phyloP scores from a whole-genome alignment of 2,329 filamentous ascomycete species.

The Fusarium heterosporum region DNA sequence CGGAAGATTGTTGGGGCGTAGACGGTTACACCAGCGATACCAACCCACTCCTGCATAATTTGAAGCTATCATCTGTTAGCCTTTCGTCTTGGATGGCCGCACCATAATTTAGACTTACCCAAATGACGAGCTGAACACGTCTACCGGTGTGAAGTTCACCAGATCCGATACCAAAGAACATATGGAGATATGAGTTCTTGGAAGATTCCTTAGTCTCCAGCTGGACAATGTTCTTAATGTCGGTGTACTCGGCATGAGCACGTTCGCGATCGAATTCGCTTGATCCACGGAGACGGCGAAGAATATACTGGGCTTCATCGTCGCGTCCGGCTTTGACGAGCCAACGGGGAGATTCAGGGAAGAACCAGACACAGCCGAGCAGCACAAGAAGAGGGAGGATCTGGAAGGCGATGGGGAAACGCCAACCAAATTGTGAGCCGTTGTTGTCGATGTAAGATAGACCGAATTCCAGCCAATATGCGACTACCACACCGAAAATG shows the following conservation, averaged over 20 bases:
- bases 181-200: constrained; percentile 70
- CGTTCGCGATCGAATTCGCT: constrained; percentile 62
- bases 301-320: constrained; percentile 74
- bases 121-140: constrained; percentile 76
- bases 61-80: constrained; percentile 1
- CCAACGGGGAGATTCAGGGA: constrained; percentile 77
- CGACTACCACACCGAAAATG: constrained; percentile 52
- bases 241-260: constrained; percentile 73
- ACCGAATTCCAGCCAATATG: constrained; percentile 71
- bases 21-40: constrained; percentile 76
- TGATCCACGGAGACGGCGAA: constrained; percentile 71
- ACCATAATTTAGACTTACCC: constrained; percentile 56
- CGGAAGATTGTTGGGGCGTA: constrained; percentile 70
- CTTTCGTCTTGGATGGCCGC: rapidly evolving
- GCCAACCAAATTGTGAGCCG: constrained; percentile 69
- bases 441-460: constrained; percentile 70
- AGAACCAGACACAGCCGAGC: constrained; percentile 69
- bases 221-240: constrained; percentile 69
- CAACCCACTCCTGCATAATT: constrained; percentile 41
- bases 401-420: constrained; percentile 78
- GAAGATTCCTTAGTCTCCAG: constrained; percentile 68
- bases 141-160: constrained; percentile 74
- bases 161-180: constrained; percentile 75
- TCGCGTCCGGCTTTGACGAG: constrained; percentile 74
- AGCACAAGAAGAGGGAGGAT: constrained; percentile 72